Base-by-base conservation (phyloP, 106 monocot species). In the Acorus gramineus region DNA sequence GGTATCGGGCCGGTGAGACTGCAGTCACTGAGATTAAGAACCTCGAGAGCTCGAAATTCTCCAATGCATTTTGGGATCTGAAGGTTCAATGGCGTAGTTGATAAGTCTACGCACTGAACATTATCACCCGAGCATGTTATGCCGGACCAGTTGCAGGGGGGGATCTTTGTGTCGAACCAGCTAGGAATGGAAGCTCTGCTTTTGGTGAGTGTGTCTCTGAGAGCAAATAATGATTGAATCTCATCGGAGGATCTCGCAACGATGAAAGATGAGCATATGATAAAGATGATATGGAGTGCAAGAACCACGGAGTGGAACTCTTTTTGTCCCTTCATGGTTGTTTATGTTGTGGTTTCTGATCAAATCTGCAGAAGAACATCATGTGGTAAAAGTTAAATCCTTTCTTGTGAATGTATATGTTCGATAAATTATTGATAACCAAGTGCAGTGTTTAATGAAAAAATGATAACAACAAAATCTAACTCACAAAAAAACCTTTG, bases 91-190 rank as follows among this genome's bases (percentile, higher is more conserved):
- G 73, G 78, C 6, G 70, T 69, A 46, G 63, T 47, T n/a, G 87
- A 87, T 51, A 95, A 74, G 58, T 95, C 80, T 74, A 95, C 90
- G 57, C 63, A 60, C 43, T 76, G 14, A 52, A 95, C 86, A 47
- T 60, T 55, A 7, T 8, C 11, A 53, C 48, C 70, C 12, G 28
- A 7, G 59, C 95, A 95, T 55, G 59, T 67, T 44, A 95, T 76
- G 54, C 90, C 95, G 51, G 79, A 73, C 95, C 95, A 95, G 62
- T 80, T 69, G 76, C 95, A 95, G 8, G 90, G 95, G 46, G 69
- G 61, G 5, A 58, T 80, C 61, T 73, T 69, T 10, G 64, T 4
- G 69, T 85, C 59, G 49, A 87, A 95, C 95, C 95, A 95, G 71
- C 71, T 75, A 44, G 80, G 80, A 53, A 90, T 70, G 47, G 71